Evolutionary conservation across 2,329 filamentous ascomycete genomes (phyloP).

Genomic region (Myriosclerotinia scirpicola): DNA sequence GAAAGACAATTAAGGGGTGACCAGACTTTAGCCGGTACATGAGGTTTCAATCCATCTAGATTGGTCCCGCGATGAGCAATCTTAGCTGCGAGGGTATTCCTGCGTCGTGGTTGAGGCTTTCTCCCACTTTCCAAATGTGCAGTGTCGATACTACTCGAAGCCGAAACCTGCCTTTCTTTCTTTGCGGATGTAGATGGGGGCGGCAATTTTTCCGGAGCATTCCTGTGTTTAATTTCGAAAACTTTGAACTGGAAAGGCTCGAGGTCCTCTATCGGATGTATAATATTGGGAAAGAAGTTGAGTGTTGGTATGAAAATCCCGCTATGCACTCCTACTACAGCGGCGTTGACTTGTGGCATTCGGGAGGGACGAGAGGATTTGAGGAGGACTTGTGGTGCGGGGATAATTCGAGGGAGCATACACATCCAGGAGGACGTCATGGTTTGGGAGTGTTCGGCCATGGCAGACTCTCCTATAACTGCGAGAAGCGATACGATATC

Average conservation of each 20-base stretch:
- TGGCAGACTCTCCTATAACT: constrained; percentile 60
- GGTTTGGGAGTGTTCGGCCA: constrained; percentile 57
- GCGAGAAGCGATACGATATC: constrained; percentile 64
- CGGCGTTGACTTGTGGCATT: constrained; percentile 55
- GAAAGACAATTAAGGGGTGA: constrained; percentile 57
- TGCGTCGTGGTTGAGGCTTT: constrained; percentile 17
- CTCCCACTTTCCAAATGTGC: constrained; percentile 24
- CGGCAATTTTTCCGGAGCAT: background rate
- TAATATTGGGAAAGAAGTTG: constrained; percentile 62
- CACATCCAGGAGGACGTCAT: constrained; percentile 59
- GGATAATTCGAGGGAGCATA: constrained; percentile 59
- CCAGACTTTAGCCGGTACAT: constrained; percentile 50
- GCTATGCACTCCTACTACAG: constrained; percentile 58
- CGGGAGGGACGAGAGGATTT: constrained; percentile 55
- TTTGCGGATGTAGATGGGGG: background rate
- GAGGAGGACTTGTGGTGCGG: constrained; percentile 62
- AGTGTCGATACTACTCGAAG: constrained; percentile 9
- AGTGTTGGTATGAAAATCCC: constrained; percentile 55
- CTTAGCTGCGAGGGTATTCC: constrained; percentile 26
- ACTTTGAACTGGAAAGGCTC: constrained; percentile 51
- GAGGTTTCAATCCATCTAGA: constrained; percentile 45
- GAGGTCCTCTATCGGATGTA: constrained; percentile 55
- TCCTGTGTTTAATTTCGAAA: constrained; percentile 49
- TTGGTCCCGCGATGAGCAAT: constrained; percentile 28
- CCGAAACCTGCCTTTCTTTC: constrained; percentile 13